Percentiles rank a stretch among this genome's conserved stretches.
Conservation (phyloP, 768 basidiomycete species). For the Tylopilus sp. region DNA sequence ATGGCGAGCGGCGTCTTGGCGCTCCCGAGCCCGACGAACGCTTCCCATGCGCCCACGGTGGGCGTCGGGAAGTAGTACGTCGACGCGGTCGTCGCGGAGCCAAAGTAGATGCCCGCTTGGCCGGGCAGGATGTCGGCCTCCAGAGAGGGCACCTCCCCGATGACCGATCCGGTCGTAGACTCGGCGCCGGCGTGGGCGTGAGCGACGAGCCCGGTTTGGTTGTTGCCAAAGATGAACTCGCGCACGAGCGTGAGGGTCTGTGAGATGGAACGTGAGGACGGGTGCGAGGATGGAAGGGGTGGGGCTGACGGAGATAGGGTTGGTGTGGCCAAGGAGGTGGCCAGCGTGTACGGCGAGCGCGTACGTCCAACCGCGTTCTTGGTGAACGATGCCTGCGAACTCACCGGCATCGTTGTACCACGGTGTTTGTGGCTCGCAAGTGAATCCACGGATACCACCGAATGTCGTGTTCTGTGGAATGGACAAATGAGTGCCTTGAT, state of each 20-base stretch:
- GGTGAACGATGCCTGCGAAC: slow-evolving; percentile 67
- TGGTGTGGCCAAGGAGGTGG: slow-evolving; percentile 37
- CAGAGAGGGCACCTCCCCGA: slow-evolving; percentile 48
- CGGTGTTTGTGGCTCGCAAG: slow-evolving; percentile 60
- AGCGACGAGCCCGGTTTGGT: slow-evolving; percentile 55
- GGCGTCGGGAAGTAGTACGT: slow-evolving; percentile 54
- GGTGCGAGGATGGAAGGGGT: not conserved
- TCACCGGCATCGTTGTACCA: slow-evolving; percentile 60
- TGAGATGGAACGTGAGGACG: not conserved
- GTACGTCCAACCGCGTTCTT: slow-evolving; percentile 62
- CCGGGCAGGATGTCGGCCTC: slow-evolving; percentile 50
- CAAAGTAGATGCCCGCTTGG: slow-evolving; percentile 53
- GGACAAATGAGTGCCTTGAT: not conserved
- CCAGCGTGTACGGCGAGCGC: slow-evolving; percentile 37
- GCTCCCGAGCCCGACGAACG: no score
- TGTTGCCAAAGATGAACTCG: slow-evolving; percentile 65
- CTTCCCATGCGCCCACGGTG: slow-evolving; percentile 55
- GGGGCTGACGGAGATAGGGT: slow-evolving; percentile 44
- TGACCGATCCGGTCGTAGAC: slow-evolving; percentile 30
- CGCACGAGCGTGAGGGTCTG: slow-evolving; percentile 61
- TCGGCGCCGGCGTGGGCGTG: not conserved
- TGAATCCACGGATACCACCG: slow-evolving; percentile 73
- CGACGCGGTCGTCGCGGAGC: slow-evolving; percentile 45
- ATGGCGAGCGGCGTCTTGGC: no score
- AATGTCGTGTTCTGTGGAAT: slow-evolving; percentile 67